These are phyloP conservation scores for Austropuccinia psidii DNA, from an alignment of 1,284 basidiomycete genomes.

Conservation along the genomic window DNA sequence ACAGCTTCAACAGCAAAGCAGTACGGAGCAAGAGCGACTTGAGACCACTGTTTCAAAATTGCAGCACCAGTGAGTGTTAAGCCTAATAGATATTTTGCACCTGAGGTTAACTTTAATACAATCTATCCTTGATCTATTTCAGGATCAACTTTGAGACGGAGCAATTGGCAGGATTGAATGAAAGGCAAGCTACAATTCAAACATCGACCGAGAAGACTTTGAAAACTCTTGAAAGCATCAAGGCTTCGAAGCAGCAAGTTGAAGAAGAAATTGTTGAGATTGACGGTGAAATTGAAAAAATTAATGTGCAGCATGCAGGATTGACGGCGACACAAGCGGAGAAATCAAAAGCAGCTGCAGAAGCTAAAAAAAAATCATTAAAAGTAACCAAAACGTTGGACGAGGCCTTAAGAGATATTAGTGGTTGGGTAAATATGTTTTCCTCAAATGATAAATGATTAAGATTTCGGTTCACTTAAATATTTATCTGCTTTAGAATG, in stretches of 20 bases:
- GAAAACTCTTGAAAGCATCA: slow-evolving; percentile 51
- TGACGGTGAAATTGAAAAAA: slow-evolving; percentile 22
- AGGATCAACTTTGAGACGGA: slow-evolving; percentile 49
- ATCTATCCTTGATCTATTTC: not conserved
- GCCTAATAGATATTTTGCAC: not conserved
- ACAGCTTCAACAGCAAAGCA: slow-evolving; percentile 75
- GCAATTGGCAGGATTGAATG: slow-evolving; percentile 54
- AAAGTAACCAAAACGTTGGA: slow-evolving; percentile 72
- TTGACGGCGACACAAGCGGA: slow-evolving; percentile 46
- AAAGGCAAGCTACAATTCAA: slow-evolving; percentile 50
- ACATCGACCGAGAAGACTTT: slow-evolving; percentile 50
- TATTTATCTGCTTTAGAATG: slow-evolving; percentile 55
- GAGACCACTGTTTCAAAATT: slow-evolving; percentile 80
- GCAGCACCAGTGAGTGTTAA: slow-evolving; percentile 64
- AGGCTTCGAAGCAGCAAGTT: not conserved
- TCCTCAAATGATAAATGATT: too few relatives aligned
- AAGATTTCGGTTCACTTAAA: not conserved
- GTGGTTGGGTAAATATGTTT: slow-evolving; percentile 51
- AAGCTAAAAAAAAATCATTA: slow-evolving; percentile 62
- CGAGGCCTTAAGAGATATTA: slow-evolving; percentile 80
- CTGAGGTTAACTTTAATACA: not conserved
- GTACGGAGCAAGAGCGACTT: slow-evolving; percentile 71
- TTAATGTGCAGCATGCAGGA: not conserved
- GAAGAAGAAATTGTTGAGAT: slow-evolving; percentile 16
- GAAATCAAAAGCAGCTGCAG: slow-evolving; percentile 64